Evolutionary conservation across 2,329 filamentous ascomycete genomes (phyloP), one percentile per base, ranked within the genome.

Genomic region (Fusarium anguioides): DNA sequence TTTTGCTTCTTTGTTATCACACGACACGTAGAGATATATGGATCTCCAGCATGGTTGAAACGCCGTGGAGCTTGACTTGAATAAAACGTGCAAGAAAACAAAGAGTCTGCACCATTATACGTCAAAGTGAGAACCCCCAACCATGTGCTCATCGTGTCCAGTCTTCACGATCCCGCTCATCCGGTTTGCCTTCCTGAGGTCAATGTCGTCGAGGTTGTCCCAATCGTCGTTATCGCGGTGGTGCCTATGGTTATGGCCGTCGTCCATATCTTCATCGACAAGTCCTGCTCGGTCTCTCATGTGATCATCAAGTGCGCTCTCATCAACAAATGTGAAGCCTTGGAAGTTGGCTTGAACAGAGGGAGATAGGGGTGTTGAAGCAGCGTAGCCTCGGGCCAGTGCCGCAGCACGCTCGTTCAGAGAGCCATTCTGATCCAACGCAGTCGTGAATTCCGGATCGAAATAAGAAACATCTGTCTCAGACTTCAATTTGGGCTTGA

Each of bases 251-350:
- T 80, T 82, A 66, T 79, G 78, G 35, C 80, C 82, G 64, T 89
- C 86, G 56, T 86, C 83, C 87, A 89, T 89, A 23, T 88, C 84
- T 65, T 90, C 87, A 45, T 87, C 83, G 49, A 84, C 81, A 52
- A 77, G 79, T 60, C 81, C 74, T 53, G 76, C 73, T 48, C 82
- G 80, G 61, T 83, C 83, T 56, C 81, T 80, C 88, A 93, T 94
- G 69, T 96, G 90, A 66, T 95, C 93, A 50, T 98, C 94, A 55
- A 99, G 89, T 3, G 93, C 92, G 75, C 93, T 97, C 81, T 98
- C 95, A 73, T 98, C 96, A n/a, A 98, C 96, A 77, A 97, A 99
- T 0, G 96, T 99, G 79, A 99, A 99, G 31, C 96, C 96, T 75
- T 96, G 93, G 83, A 99, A 99, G 76, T 98, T 97, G 66, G 95